phyloP scores from a whole-genome alignment of 1,284 basidiomycete species.

The Lentinula novae-zelandiae region DNA sequence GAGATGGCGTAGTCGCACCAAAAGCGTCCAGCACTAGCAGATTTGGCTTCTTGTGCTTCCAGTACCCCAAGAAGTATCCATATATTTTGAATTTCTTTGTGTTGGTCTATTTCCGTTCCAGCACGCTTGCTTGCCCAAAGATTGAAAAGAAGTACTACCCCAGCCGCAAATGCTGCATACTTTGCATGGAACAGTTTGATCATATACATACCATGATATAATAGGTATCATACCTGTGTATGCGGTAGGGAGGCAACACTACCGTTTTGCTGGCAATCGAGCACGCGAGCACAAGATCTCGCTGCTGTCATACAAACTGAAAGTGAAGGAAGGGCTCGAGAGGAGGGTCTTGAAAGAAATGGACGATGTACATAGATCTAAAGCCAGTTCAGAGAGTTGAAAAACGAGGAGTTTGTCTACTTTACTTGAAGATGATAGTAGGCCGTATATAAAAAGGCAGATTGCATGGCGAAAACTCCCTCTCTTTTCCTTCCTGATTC shows the following conservation, averaged over 20 bases:
- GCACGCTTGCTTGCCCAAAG: constrained; percentile 12
- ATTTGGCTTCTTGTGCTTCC: constrained; percentile 1
- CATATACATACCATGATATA: background rate
- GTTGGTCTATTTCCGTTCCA: constrained; percentile 8
- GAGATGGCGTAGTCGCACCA: background rate
- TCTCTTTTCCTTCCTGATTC: constrained; percentile 1
- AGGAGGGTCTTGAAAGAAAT: background rate
- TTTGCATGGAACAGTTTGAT: background rate
- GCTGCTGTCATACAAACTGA: background rate
- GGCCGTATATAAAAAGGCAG: constrained; percentile 8
- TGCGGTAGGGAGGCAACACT: constrained; percentile 5
- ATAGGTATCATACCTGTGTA: constrained; percentile 1
- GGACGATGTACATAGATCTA: constrained; percentile 5
- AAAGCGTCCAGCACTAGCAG: constrained; percentile 11
- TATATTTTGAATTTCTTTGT: constrained; percentile 9
- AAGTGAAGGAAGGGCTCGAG: background rate
- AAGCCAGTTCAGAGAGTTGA: background rate
- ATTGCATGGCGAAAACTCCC: constrained; percentile 13
- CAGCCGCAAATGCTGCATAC: constrained; percentile 11
- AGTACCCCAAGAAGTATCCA: constrained; percentile 6
- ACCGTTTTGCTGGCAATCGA: background rate
- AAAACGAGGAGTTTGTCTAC: background rate
- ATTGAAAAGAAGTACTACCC: constrained; percentile 11
- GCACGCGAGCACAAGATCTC: background rate
- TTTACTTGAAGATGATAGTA: constrained; percentile 12